Evolutionary conservation across 805 yeast genomes (phyloP).

Genomic region (Torulaspora delbrueckii): DNA sequence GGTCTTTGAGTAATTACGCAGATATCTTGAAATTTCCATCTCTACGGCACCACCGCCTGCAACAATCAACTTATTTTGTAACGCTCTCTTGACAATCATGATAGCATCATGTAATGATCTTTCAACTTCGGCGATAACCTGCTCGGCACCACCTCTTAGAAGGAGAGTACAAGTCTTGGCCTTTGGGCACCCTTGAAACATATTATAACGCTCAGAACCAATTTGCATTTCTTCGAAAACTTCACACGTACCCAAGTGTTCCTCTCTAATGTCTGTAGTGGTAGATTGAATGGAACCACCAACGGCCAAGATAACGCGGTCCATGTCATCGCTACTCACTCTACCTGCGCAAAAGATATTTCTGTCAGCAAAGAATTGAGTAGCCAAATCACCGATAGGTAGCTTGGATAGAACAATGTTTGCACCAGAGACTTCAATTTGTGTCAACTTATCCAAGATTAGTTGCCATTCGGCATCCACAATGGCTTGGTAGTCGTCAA

Average conservation of each 20-base stretch:
- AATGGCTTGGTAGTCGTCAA: conserved; percentile 87
- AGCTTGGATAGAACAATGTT: conserved; percentile 87
- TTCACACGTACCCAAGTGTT: conserved; percentile 80
- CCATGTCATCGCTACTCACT: conserved; percentile 83
- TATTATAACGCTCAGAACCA: conserved; percentile 91
- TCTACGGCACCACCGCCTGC: conserved; percentile 99
- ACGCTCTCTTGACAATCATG: conserved; percentile 95
- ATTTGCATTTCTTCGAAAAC: conserved; percentile 89
- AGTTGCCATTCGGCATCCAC: conserved; percentile 99
- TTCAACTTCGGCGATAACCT: conserved; percentile 96
- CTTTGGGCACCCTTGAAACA: conserved; percentile 87
- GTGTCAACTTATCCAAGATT: conserved; percentile 77
- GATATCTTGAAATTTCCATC: conserved; percentile 87
- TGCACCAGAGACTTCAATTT: conserved; percentile 81
- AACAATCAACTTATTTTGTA: conserved; percentile 78
- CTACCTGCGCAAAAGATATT: conserved; percentile 97
- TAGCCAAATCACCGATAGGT: conserved; percentile 98
- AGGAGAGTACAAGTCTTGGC: conserved; percentile 91
- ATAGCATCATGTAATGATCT: conserved; percentile 97
- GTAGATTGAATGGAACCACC: conserved; percentile 88
- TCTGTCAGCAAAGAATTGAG: conserved; percentile 96
- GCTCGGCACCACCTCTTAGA: conserved; percentile 97
- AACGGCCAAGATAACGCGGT: conserved; percentile 86
- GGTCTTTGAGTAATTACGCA: conserved; percentile 79
- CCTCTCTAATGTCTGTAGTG: conserved; percentile 59